phyloP scores from a whole-genome alignment of 2,329 filamentous ascomycete species.

The Ceratocystis colombiana region DNA sequence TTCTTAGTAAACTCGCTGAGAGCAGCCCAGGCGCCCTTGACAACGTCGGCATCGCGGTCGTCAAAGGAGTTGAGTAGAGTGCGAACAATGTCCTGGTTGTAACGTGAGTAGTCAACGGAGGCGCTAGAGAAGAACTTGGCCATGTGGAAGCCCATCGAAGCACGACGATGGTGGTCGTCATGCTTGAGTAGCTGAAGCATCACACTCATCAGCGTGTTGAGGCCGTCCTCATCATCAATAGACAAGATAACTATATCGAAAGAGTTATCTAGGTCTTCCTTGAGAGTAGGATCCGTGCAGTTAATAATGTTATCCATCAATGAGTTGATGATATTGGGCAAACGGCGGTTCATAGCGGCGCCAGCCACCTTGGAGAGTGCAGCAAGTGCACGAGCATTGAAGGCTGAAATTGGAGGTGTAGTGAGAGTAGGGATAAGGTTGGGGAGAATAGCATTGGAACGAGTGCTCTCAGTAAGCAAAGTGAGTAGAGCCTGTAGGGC shows the following conservation, averaged over 20 bases:
- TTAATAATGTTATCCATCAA: slow-evolving; percentile 86
- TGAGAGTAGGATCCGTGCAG: slow-evolving; percentile 63
- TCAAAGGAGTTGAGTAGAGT: slow-evolving; percentile 86
- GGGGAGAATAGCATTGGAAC: slow-evolving; percentile 92
- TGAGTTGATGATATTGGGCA: slow-evolving; percentile 84
- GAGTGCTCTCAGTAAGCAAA: slow-evolving; percentile 80
- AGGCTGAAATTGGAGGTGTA: slow-evolving; percentile 77
- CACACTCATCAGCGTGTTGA: slow-evolving; percentile 92
- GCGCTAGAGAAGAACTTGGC: slow-evolving; percentile 75
- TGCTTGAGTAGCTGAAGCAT: slow-evolving; percentile 82
- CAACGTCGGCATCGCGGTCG: slow-evolving; percentile 69
- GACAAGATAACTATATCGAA: slow-evolving; percentile 86
- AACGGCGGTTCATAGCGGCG: slow-evolving; percentile 75
- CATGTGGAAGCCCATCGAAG: slow-evolving; percentile 67
- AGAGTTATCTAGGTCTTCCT: slow-evolving; percentile 61
- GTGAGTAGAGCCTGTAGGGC: slow-evolving; percentile 87
- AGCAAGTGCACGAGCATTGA: slow-evolving; percentile 89
- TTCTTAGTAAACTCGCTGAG: slow-evolving; percentile 79
- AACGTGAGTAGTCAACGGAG: slow-evolving; percentile 82
- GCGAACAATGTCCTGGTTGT: slow-evolving; percentile 91
- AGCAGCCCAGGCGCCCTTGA: slow-evolving; percentile 82
- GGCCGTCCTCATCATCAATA: slow-evolving; percentile 89
- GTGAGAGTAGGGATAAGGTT: slow-evolving; percentile 92
- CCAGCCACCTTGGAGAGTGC: slow-evolving; percentile 88
- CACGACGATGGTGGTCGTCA: slow-evolving; percentile 77